These are phyloP conservation scores for Kodamaea hsintzibuensis DNA, from an alignment of 805 yeast genomes.

Conservation along the genomic window DNA sequence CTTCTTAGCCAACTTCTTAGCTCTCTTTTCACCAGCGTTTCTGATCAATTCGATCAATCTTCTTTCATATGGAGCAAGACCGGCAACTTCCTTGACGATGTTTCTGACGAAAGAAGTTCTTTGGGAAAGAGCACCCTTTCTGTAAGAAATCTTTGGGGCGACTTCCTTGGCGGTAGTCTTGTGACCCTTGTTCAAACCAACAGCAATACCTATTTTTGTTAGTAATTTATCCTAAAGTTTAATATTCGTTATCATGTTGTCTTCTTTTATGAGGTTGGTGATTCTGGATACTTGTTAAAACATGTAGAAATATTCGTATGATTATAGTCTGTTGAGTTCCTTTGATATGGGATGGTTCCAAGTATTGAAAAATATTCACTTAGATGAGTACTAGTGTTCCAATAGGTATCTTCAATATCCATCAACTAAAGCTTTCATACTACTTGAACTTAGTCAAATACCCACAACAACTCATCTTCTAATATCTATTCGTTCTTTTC, in stretches of 20 bases:
- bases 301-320: too few species aligned
- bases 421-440: too few species aligned
- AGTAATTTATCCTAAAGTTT: conserved; percentile 1
- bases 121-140: conserved; percentile 96
- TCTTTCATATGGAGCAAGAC: conserved; percentile 99
- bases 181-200: conserved; percentile 99
- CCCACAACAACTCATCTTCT: too few species aligned
- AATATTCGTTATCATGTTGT: not conserved
- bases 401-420: too few species aligned
- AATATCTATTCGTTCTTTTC: too few species aligned
- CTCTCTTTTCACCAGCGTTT: conserved; percentile 99
- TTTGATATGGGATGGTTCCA: too few species aligned
- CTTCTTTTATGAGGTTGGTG: not conserved
- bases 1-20: conserved; percentile 99
- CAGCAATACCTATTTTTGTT: conserved; percentile 72
- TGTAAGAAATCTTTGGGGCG: conserved; percentile 78
- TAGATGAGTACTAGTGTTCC: too few species aligned
- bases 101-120: conserved; percentile 95
- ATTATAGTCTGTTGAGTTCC: too few species aligned
- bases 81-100: conserved; percentile 94
- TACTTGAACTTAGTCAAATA: too few species aligned
- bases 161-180: conserved; percentile 80
- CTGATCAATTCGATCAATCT: conserved; percentile 99
- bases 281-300: not conserved
- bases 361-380: too few species aligned